Percentiles rank a stretch among this genome's conserved stretches.
Evolutionary conservation across 306 rosid species (phyloP).

Genomic region (Canavalia ensiformis): DNA sequence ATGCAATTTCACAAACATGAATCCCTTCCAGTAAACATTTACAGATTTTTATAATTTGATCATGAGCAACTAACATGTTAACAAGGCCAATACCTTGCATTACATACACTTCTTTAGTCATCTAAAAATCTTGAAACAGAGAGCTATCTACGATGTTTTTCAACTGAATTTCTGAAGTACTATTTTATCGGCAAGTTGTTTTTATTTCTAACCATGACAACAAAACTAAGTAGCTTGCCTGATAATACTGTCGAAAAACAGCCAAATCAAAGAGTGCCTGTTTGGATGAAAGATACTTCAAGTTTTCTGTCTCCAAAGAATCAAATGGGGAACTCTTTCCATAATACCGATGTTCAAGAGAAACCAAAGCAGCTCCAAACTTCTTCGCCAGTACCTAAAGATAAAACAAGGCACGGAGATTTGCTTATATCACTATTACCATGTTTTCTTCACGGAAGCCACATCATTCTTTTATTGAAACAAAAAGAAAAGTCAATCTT

Average conservation of each 20-base stretch:
- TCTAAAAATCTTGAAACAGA: background rate
- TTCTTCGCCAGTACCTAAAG: slow-evolving; percentile 88
- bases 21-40: slow-evolving; percentile 6
- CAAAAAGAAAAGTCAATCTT: slow-evolving; percentile 3
- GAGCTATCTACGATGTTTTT: background rate
- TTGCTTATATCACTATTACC: slow-evolving; percentile 15
- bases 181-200: slow-evolving; percentile 10
- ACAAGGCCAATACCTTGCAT: slow-evolving; percentile 5
- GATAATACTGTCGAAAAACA: slow-evolving; percentile 83
- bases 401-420: slow-evolving; percentile 33
- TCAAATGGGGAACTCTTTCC: slow-evolving; percentile 84
- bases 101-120: slow-evolving; percentile 23
- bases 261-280: slow-evolving; percentile 97
- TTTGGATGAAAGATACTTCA: slow-evolving; percentile 90
- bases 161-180: slow-evolving; percentile 6
- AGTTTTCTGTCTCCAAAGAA: slow-evolving; percentile 72
- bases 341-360: slow-evolving; percentile 96
- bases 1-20: slow-evolving; percentile 12
- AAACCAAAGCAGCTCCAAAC: slow-evolving; percentile 92
- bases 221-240: slow-evolving; percentile 57
- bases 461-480: background rate
- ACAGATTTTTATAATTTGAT: background rate
- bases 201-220: background rate
- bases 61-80: slow-evolving; percentile 7
- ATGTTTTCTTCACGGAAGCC: slow-evolving; percentile 19